These are phyloP conservation scores for Pinus albicaulis DNA, from an alignment of 75 land plant species.

Conservation along the genomic window DNA sequence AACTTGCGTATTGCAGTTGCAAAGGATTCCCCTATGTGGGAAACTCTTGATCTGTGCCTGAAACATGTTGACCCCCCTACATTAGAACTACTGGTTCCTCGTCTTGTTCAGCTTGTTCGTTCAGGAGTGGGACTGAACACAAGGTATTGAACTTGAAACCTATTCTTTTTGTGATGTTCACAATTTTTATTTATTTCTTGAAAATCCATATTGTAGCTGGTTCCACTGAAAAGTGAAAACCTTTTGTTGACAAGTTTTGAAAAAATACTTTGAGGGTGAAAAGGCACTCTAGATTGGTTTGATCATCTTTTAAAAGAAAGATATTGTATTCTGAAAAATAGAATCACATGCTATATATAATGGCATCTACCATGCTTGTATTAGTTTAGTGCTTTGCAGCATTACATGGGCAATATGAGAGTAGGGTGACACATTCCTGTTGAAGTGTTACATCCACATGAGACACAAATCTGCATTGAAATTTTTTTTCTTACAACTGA, in stretches of 20 bases:
- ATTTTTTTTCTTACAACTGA: no score
- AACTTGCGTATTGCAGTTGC: constrained; percentile 88
- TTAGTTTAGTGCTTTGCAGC: no score
- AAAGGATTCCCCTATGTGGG: constrained; percentile 99
- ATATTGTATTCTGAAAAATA: background rate
- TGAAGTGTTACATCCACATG: no score
- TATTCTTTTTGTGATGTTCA: background rate
- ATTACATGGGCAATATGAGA: no score
- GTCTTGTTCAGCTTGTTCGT: constrained; percentile 85
- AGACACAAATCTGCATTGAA: no score
- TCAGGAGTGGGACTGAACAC: constrained; percentile 98
- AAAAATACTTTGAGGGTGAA: background rate
- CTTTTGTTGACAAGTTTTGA: background rate
- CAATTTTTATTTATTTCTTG: background rate
- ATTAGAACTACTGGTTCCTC: constrained; percentile 79
- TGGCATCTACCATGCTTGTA: no score
- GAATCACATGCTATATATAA: no score
- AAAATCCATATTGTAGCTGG: background rate
- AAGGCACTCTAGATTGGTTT: background rate
- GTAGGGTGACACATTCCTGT: no score
- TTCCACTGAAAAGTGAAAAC: background rate
- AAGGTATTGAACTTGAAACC: constrained; percentile 36
- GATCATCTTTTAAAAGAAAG: background rate
- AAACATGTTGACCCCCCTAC: constrained; percentile 66
- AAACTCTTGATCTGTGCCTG: constrained; percentile 88